phyloP scores from a whole-genome alignment of 2,329 filamentous ascomycete species.

The Sarocladiaceae sp. region DNA sequence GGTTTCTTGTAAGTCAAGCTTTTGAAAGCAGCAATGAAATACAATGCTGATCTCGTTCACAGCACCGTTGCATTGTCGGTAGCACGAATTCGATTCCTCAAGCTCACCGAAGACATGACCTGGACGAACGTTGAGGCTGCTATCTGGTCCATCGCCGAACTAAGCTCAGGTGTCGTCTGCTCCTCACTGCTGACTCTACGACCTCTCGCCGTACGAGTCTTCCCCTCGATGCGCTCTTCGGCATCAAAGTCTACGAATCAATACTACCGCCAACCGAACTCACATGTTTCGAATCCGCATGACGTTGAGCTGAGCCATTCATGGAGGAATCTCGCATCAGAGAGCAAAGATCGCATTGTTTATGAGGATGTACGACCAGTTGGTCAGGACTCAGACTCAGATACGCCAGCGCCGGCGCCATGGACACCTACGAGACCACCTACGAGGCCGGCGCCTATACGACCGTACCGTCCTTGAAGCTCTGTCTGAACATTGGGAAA shows the following conservation, averaged over 20 bases:
- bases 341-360: constrained; percentile 7
- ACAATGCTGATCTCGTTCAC: not conserved
- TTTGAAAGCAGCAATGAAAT: not conserved
- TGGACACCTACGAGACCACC: not conserved
- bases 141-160: constrained; percentile 8
- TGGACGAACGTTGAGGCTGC: constrained; percentile 5
- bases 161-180: constrained; percentile 4
- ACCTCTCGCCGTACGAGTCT: not conserved
- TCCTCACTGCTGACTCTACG: constrained; percentile 1
- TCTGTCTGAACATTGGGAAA: not conserved
- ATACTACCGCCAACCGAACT: constrained; percentile 7
- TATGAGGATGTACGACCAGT: not conserved
- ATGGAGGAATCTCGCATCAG: constrained; percentile 2
- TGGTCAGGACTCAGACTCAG: not conserved
- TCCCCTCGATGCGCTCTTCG: constrained; percentile 1
- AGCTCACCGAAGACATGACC: constrained; percentile 5
- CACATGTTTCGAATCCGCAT: not conserved
- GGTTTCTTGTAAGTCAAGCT: constrained; percentile 15
- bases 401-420: not conserved
- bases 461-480: not conserved
- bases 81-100: not conserved
- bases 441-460: not conserved
- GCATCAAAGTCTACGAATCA: constrained; percentile 1
- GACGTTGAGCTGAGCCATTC: not conserved
- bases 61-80: constrained; percentile 4